Evolutionary conservation across 2,329 filamentous ascomycete genomes (phyloP), one percentile per base, ranked within the genome.

Genomic region (Colletotrichum sp.): DNA sequence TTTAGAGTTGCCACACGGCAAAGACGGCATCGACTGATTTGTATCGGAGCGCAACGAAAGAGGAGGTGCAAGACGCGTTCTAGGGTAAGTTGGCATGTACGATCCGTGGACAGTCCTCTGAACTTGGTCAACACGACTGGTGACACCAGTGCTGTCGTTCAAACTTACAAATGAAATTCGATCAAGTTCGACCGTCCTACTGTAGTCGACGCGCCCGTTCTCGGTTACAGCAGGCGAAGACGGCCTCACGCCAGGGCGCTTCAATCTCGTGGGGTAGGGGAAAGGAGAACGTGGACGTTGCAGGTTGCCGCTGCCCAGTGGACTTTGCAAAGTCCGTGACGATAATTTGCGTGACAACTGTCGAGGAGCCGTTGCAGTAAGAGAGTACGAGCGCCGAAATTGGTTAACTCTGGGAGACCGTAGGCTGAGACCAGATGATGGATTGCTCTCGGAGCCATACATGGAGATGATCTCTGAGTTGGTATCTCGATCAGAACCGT

Each of bases 211-310:
- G 62, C 79, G 81, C 9, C 88, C 88, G 76, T 85, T 86, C 75
- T 89, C 87, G 7, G 87, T 87, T 69, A 89, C 80, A 63, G 88
- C 88, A 16, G 89, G 89, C 15, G 89, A 91, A 32, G 86, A 83
- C 60, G 89, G 85, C 57, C 88, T 85, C 49, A 89, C 83, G 5
- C 89, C 89, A 21, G 89, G 90, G 24, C 90, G 87, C 80, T 88
- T 91, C 39, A 92, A 82, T 21, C 90, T 88, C 62, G 90, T 88
- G 30, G 90, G 90, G 75, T 92, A 92, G 26, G 89, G 89, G 76
- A 90, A 92, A 2, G 91, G 90, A 26, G 91, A 92, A 34, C 90
- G 87, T 64, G 90, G 89, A n/a, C 90, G 86, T 78, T 90, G 89
- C 67, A 88, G 79, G 34, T 83, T 81, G 60, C 80, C 81, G 26